Base-by-base conservation (phyloP, 2,329 filamentous ascomycete species). In the Exophiala oligosperma region DNA sequence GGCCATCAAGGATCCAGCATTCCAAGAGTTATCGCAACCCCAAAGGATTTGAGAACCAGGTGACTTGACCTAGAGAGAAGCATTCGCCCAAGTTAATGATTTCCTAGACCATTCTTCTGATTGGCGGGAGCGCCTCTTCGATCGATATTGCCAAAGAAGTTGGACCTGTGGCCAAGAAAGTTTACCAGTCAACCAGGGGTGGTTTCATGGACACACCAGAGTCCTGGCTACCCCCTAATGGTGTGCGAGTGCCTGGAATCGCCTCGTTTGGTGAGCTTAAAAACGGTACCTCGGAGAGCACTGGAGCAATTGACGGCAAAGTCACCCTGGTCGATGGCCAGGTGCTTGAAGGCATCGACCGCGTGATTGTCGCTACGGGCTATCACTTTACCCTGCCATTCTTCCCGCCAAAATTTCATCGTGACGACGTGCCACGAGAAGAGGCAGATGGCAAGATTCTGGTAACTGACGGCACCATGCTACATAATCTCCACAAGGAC, bases 401-500 rank as follows among this genome's bases (percentile, higher is more conserved):
- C 0, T 90, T 89, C 64, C 74, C 90, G 0, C 69, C 21, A 14
- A 69, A 81, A 8, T 75, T 80, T n/a, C 79, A 80, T 70, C 67
- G 76, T 57, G 76, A 82, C 76, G 60, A 71, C 12, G 72, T 71
- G 0, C 51, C 72, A 0, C 71, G 76, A 0, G 70, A 79, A 1
- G 66, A 82, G 0, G 84, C 84, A 0, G 75, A 79, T 40, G 77
- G 83, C 0, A 74, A 70, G 0, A 70, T 84, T 0, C 72, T 90
- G 0, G 81, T 90, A 3, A 89, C 77, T 0, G 84, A 89, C 46
- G 86, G 86, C 2, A 79, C 77, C 9, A 82, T 84, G 68, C 74
- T 79, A 2, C 87, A 89, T 65, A 89, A 90, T 62, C 74, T 90
- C 0, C 84, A 89, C 74, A 83, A 83, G 57, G 86, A 90, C 66